Evolutionary conservation across 176 grass and related monocot genomes (phyloP).

Genomic region (Oryza meridionalis): DNA sequence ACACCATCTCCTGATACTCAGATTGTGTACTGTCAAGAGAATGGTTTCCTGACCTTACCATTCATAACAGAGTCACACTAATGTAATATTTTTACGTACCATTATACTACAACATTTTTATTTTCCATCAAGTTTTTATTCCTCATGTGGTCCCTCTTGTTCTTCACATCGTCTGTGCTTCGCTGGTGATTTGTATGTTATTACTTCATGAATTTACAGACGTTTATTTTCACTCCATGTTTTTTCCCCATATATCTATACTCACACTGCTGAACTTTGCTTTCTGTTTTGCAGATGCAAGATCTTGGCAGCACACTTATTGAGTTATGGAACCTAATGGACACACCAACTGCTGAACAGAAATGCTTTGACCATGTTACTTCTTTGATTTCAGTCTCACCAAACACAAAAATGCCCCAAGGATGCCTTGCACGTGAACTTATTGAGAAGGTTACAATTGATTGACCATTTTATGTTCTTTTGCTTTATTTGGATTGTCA

Average conservation of each 20-base stretch:
- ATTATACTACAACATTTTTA: constrained; percentile 5
- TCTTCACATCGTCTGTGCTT: background rate
- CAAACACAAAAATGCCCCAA: constrained; percentile 48
- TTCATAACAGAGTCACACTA: background rate
- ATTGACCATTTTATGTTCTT: constrained; percentile 1
- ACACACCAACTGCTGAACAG: constrained; percentile 64
- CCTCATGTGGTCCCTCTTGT: background rate
- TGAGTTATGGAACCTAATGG: constrained; percentile 93
- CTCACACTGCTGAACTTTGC: background rate
- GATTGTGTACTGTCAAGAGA: background rate
- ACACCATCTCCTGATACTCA: background rate
- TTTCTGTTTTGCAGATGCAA: constrained; percentile 69
- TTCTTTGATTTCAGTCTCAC: constrained; percentile 69
- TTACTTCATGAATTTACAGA: background rate
- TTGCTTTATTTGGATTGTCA: background rate
- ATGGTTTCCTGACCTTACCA: background rate
- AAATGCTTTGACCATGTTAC: constrained; percentile 73
- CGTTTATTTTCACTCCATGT: background rate
- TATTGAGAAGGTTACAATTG: constrained; percentile 69
- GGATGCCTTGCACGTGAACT: constrained; percentile 68
- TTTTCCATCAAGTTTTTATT: background rate
- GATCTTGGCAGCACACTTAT: constrained; percentile 72
- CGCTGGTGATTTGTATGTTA: background rate
- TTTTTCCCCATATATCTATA: constrained; percentile 4
- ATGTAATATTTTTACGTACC: background rate